Base-by-base conservation (phyloP, 495 filamentous ascomycete species). In the Aspergillus diversus region DNA sequence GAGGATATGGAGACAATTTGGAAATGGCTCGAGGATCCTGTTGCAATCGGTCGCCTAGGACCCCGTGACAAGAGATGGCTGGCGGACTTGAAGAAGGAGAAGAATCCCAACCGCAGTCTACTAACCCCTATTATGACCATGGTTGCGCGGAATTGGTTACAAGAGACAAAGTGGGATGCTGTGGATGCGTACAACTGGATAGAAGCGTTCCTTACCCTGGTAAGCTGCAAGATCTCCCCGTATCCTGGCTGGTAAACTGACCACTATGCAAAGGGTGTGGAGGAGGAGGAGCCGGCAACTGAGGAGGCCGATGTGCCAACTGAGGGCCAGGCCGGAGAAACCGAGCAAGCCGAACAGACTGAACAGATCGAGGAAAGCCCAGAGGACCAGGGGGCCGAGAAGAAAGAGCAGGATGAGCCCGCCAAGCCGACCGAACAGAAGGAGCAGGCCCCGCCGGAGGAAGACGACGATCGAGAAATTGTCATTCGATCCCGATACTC, bases 21-120 rank as follows among this genome's bases (percentile, higher is more conserved):
- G 63, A 65, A 60, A 31, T 65, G 63, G 63, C 15, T 65, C 11
- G 57, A 60, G 15, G 57, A 65, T n/a, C 56, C 56, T 33, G 57
- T 60, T n/a, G 63, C 63, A 7, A 60, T 56, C 46, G 51, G n/a
- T 3, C 63, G 57, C 1, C 51, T 65, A 5, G 57, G 63, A 6
- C 9, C 57, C 32, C 63, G 49, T 33, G 63, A 60, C 33, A 65
- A 65, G 16, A 37, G 57, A 49, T 65, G 63, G 63, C 42, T 65
- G 17, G 32, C 11, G 13, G 49, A 60, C 2, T 17, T 56, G 1
- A 65, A 60, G 50, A 57, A 33, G 12, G 57, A 51, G 9, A 34
- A 57, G 13, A 4, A 61, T 50, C 57, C 13, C 6, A 65, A 61
- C 33, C 42, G n/a, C 9, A 52, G 32, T 33, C 57, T 65, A 8